Percentiles rank a stretch among this genome's conserved stretches.
Conservation (phyloP, 805 yeast species). For the Wickerhamiella slavikovae region DNA sequence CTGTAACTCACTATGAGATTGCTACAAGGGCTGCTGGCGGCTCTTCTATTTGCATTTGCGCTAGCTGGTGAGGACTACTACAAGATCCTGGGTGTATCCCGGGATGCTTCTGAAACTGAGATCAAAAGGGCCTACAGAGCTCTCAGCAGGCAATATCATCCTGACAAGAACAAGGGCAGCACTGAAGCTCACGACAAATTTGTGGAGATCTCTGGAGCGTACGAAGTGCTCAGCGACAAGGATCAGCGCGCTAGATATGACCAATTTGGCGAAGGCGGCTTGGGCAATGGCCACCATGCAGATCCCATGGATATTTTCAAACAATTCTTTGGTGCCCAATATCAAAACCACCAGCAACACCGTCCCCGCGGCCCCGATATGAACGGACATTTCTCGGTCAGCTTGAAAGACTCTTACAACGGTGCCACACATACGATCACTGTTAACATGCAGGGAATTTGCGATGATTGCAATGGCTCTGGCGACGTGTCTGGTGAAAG, state of each 20-base stretch:
- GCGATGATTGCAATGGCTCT: conserved; percentile 61
- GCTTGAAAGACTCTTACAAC: conserved; percentile 43
- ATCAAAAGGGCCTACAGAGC: conserved; percentile 72
- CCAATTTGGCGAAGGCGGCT: conserved; percentile 54
- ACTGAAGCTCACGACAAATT: conserved; percentile 72
- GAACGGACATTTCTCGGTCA: conserved; percentile 31
- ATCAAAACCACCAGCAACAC: conserved; percentile 15
- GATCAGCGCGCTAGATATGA: conserved; percentile 56
- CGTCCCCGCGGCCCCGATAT: conserved; percentile 42
- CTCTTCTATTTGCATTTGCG: conserved; percentile 13
- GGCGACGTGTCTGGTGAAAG: conserved; percentile 67
- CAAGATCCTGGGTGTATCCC: conserved; percentile 44
- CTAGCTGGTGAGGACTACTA: conserved; percentile 20
- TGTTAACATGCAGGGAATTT: conserved; percentile 50
- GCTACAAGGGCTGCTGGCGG: conserved; percentile 2
- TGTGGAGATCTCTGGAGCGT: conserved; percentile 83
- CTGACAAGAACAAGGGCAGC: conserved; percentile 60
- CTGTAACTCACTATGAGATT: too few species aligned
- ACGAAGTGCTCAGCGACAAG: conserved; percentile 57
- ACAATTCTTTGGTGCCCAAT: conserved; percentile 33
- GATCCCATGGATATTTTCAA: conserved; percentile 45
- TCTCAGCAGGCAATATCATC: conserved; percentile 72
- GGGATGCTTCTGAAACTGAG: conserved; percentile 54
- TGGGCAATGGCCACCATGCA: conserved; percentile 20
- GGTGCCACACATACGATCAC: conserved; percentile 47